Evolutionary conservation across 306 rosid genomes (phyloP).

Genomic region (Cicer cuneatum): DNA sequence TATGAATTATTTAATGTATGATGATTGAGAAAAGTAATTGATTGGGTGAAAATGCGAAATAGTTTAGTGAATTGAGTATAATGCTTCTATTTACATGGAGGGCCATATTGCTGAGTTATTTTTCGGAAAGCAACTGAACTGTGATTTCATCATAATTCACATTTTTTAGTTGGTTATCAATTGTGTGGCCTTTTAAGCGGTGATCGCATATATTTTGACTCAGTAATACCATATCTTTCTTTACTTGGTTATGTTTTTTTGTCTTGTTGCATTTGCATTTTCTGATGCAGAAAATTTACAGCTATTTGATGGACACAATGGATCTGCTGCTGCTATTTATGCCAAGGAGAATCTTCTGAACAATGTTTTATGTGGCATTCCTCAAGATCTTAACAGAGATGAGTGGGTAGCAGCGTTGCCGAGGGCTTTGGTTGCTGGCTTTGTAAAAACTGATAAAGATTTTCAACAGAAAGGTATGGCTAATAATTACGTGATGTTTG

Average conservation of each 20-base stretch:
- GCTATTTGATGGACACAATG: conserved; percentile 99
- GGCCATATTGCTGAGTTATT: conserved; percentile 1
- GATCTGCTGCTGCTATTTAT: conserved; percentile 95
- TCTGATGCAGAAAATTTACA: conserved; percentile 59
- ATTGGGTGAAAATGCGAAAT: conserved; percentile 9
- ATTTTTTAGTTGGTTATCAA: conserved; percentile 29
- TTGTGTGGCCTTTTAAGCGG: not conserved
- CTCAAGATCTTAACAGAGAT: conserved; percentile 88
- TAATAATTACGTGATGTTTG: conserved; percentile 35
- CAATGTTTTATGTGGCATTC: conserved; percentile 78
- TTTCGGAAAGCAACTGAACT: not conserved
- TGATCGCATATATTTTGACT: conserved; percentile 16
- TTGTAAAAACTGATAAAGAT: conserved; percentile 98
- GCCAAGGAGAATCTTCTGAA: conserved; percentile 89
- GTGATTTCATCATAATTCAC: conserved; percentile 10
- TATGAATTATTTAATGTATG: conserved; percentile 12
- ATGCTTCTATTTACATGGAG: not conserved
- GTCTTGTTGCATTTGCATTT: conserved; percentile 40
- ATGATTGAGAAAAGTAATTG: conserved; percentile 23
- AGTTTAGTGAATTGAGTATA: conserved; percentile 1
- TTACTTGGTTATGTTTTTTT: conserved; percentile 23
- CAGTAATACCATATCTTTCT: not conserved
- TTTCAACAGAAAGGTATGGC: conserved; percentile 77
- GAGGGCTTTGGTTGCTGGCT: conserved; percentile 97
- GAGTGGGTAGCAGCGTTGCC: conserved; percentile 97